Percentiles rank a stretch among this genome's conserved stretches.
Conservation (phyloP, 441 rosid genomes). For the Jatropha multifida region DNA sequence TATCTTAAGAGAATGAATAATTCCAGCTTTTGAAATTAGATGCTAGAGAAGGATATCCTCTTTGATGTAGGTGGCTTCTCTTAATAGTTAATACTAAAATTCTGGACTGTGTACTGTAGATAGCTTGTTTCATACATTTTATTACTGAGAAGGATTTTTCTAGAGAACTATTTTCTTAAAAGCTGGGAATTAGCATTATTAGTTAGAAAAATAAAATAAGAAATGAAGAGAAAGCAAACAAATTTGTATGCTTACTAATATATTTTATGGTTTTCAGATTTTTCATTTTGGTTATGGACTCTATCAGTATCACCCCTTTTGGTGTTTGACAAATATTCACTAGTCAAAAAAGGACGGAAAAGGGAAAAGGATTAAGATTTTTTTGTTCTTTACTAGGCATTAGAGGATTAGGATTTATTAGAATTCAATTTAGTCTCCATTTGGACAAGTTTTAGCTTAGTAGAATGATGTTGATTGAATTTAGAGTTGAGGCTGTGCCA, state of each 20-base stretch:
- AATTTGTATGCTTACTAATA: not conserved
- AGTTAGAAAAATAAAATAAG: not conserved
- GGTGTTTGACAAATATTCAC: not conserved
- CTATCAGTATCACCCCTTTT: not conserved
- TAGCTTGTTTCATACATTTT: not conserved
- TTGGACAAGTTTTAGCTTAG: not conserved
- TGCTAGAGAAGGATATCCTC: not conserved
- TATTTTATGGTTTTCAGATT: not conserved
- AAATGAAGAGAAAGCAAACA: not conserved
- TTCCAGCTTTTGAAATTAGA: not conserved
- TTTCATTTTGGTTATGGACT: not conserved
- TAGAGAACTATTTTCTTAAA: not conserved
- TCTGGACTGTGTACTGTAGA: not conserved
- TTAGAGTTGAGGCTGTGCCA: conserved; percentile 1
- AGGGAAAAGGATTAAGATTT: not conserved
- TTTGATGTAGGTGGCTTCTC: not conserved
- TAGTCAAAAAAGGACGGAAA: not conserved
- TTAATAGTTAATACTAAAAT: not conserved
- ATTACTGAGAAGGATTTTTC: not conserved
- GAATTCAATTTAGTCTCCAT: not conserved
- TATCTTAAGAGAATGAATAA: not conserved
- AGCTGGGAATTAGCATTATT: not conserved
- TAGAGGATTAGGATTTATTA: not conserved
- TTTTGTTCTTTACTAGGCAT: not conserved
- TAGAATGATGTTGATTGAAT: not conserved